Conservation (phyloP, 2,329 filamentous ascomycete genomes). For the Ramularia collo-cygni region DNA sequence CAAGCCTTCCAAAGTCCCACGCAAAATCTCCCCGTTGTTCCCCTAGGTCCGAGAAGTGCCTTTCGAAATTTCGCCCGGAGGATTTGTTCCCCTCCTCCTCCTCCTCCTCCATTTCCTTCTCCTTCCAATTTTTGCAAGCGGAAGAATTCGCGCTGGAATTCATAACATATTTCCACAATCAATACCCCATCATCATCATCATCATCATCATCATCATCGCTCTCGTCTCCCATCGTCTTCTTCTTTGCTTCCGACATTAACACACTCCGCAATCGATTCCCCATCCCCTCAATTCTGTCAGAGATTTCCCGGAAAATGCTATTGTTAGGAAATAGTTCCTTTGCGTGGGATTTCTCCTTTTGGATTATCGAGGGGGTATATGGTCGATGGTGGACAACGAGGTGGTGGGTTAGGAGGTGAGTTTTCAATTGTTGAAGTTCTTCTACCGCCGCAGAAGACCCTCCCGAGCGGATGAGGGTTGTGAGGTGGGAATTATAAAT, state of each 20-base stretch:
- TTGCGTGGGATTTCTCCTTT: constrained; percentile 52
- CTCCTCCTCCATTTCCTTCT: constrained; percentile 12
- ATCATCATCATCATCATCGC: too few species aligned
- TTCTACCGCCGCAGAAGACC: constrained; percentile 38
- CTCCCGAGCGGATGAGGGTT: constrained; percentile 35
- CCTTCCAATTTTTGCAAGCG: constrained; percentile 11
- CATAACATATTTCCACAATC: too few species aligned
- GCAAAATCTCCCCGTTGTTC: constrained; percentile 30
- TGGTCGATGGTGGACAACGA: constrained; percentile 52
- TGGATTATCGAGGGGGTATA: constrained; percentile 64
- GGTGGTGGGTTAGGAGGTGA: constrained; percentile 60
- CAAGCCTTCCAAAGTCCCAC: constrained; percentile 24
- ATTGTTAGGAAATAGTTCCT: constrained; percentile 65
- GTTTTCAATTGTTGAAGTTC: constrained; percentile 62
- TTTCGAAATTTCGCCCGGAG: constrained; percentile 27
- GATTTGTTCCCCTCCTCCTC: constrained; percentile 13
- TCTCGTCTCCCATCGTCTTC: too few species aligned
- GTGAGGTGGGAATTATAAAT: constrained; percentile 37
- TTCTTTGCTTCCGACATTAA: too few species aligned
- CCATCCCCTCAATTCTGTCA: constrained; percentile 59
- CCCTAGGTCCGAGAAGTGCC: constrained; percentile 40
- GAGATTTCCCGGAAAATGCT: too few species aligned
- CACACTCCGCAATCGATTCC: too few species aligned
- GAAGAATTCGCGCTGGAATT: too few species aligned
- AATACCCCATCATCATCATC: constrained; percentile 19